Conservation (phyloP, 2,329 filamentous ascomycete genomes). For the Domatiomyces catenatus region DNA sequence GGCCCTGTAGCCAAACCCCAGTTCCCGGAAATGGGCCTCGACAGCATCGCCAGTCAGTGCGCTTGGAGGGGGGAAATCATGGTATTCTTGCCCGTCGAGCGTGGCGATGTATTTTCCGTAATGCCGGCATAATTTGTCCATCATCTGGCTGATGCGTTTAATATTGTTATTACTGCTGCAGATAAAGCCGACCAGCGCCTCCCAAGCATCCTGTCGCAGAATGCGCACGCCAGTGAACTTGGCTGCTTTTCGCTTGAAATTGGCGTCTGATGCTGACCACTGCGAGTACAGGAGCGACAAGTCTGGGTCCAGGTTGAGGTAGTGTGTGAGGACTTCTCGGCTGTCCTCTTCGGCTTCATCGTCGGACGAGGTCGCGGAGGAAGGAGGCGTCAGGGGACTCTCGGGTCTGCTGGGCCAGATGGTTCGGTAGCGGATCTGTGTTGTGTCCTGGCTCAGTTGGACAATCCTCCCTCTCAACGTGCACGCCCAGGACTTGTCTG, state of each 20-base stretch:
- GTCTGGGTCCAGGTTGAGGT: slow-evolving; percentile 74
- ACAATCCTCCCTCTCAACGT: slow-evolving; percentile 73
- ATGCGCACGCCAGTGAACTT: slow-evolving; percentile 86
- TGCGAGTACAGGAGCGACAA: slow-evolving; percentile 62
- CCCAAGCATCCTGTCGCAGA: slow-evolving; percentile 88
- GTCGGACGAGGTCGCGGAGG: slow-evolving; percentile 21
- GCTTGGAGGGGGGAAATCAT: slow-evolving; percentile 71
- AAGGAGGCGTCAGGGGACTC: slow-evolving; percentile 25
- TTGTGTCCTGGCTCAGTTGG: slow-evolving; percentile 66
- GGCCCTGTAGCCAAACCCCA: slow-evolving; percentile 90
- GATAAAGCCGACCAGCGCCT: slow-evolving; percentile 83
- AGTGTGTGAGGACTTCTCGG: slow-evolving; percentile 58
- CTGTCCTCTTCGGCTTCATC: slow-evolving; percentile 44
- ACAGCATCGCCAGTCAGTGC: slow-evolving; percentile 60
- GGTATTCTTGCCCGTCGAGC: slow-evolving; percentile 55
- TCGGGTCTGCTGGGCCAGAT: slow-evolving; percentile 34
- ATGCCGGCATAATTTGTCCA: slow-evolving; percentile 71
- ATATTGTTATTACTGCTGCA: slow-evolving; percentile 99
- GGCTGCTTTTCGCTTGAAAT: slow-evolving; percentile 76
- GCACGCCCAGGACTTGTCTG: slow-evolving; percentile 74
- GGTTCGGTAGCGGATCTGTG: slow-evolving; percentile 64
- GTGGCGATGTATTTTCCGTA: slow-evolving; percentile 66
- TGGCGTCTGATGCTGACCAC: slow-evolving; percentile 73
- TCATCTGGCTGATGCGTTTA: slow-evolving; percentile 86
- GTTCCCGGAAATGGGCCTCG: slow-evolving; percentile 59